Evolutionary conservation across 768 basidiomycete genomes (phyloP), one percentile per base, ranked within the genome.

Genomic region (Leccinum barrowsii): DNA sequence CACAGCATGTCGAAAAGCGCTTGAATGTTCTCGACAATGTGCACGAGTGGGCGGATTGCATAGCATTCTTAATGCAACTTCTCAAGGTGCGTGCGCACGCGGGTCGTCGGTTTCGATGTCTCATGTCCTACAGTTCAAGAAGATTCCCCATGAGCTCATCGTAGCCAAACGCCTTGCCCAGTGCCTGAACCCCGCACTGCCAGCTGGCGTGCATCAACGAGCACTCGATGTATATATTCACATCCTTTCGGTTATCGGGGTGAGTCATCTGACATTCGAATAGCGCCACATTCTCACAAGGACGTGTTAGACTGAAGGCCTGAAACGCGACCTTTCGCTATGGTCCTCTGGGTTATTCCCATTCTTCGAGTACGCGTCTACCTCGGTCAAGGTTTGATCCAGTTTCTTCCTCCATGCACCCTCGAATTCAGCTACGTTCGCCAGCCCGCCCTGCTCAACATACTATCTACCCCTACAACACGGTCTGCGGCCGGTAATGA

Each of bases 1-100:
- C 77, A 89, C 85, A 89, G 55, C 90, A 93, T 65, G 92, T 99
- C 50, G 97, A 99, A 71, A 89, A 89, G 75, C 93, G 91, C 65
- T 79, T 99, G 49, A 89, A 86, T 60, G 87, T 93, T 2, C 98
- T 99, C 68, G 94, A 97, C 68, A 92, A 86, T 67, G 93, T 97
- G 58, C 92, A 96, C 58, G 97, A 99, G 77, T 99, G 97, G 97
- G 95, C 97, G 59, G 97, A 99, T 76, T 98, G 94, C 72, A 98
- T 97, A 69, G 89, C 95, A 47, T 99, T 98, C 75, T 74, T 99
- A 72, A 95, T 95, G 70, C 90, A 94, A 64, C 74, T 97, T 59
- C 82, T 96, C 59, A 97, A 97, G 82, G 94, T 92, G 65, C 47
- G 72, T 63, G 44, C 21, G 32, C 34, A 32, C 50, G 35, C 34